Base-by-base conservation (phyloP, 2,329 filamentous ascomycete genomes). In the Cladosporium sp. region DNA sequence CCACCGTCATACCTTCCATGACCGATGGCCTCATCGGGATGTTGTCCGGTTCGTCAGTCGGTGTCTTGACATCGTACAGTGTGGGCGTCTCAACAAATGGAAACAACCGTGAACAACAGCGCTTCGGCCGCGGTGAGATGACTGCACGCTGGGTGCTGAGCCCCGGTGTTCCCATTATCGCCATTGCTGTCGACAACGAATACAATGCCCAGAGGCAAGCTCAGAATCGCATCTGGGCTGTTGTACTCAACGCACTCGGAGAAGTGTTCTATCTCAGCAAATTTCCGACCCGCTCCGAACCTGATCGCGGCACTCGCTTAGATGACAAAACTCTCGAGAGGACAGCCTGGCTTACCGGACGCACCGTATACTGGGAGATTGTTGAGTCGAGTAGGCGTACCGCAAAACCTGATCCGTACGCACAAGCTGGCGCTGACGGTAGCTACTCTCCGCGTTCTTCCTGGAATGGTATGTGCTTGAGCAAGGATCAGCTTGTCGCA, bases 141-240 rank as follows among this genome's bases (percentile, higher is more conserved):
- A 96, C 90, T 39, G 89, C 90, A 36, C 89, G 88, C 65, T 97
- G 93, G 93, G 86, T 90, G 9, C 79, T 97, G 12, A 92, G 91
- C 69, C 94, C 94, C 2, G 94, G 94, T 40, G 92, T 97, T 3
- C 94, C 94, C 0, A 94, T 99, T 61, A 83, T 97, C 56, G 84
- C 86, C 1, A 85, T 99, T 61, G 84, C 84, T 45, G 84, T 96
- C 6, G 94, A 99, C 67, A 92, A 96, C 28, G 85, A 85, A 55
- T 94, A 92, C 73, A 92, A 82, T 51, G 73, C 81, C 25, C 87
- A 86, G 65, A 86, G 92, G 30, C 87, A 87, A 69, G 77, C 82
- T 3, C 79, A 86, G 51, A 83, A 84, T 12, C 86, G 92, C 28
- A 83, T 94, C 12, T 97, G 92, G 91, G 91, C 90, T n/a, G 88